Conservation (phyloP, 2,329 filamentous ascomycete species). For the Epichloe glyceriae region DNA sequence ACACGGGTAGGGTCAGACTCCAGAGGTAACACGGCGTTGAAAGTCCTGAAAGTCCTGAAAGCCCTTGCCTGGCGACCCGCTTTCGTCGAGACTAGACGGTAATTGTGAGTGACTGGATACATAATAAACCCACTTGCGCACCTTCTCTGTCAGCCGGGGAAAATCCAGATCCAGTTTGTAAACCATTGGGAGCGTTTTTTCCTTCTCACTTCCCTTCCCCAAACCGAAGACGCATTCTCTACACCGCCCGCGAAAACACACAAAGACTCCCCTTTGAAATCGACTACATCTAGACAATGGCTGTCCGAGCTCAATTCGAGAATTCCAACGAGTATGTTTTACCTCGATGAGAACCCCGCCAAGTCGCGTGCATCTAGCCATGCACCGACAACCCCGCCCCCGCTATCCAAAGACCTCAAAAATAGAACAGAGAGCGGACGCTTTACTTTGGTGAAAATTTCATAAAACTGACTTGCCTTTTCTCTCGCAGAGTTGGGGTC, state of each 20-base stretch:
- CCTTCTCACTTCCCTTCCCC: not conserved
- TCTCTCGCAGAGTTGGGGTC: conserved; percentile 65
- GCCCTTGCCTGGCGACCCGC: too few relatives aligned
- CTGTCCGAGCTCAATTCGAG: conserved; percentile 66
- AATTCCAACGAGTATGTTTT: conserved; percentile 74
- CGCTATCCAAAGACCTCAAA: conserved; percentile 8
- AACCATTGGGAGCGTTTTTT: not conserved
- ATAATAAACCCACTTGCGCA: not conserved
- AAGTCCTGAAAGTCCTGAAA: too few relatives aligned
- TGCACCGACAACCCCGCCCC: conserved; percentile 12
- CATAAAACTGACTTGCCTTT: not conserved
- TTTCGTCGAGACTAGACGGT: too few relatives aligned
- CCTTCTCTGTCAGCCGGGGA: not conserved
- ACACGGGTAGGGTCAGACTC: too few relatives aligned
- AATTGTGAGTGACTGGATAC: not conserved
- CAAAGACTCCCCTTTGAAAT: not conserved
- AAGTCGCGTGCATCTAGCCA: not conserved
- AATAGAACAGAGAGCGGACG: not conserved
- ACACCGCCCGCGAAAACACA: not conserved
- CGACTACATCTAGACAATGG: conserved; percentile 33
- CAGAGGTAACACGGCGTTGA: too few relatives aligned
- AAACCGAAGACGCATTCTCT: not conserved
- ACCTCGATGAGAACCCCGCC: not conserved
- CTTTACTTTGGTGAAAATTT: not conserved
- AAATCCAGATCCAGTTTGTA: conserved; percentile 1